These are phyloP conservation scores for Phytomonas serpens DNA, from an alignment of 208 protist species.

Conservation along the genomic window DNA sequence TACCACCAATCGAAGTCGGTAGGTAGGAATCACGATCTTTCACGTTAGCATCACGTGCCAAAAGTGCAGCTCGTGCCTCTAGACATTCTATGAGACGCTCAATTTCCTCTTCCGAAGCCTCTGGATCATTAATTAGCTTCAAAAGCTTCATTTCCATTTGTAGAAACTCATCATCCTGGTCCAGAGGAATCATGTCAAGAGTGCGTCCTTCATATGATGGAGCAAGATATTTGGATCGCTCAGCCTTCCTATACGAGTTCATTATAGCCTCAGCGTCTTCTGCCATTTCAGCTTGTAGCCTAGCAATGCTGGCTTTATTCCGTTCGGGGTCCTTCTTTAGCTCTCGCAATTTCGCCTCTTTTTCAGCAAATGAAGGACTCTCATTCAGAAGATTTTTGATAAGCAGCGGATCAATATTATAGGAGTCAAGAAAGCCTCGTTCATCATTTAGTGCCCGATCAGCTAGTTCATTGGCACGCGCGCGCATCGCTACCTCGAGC, in stretches of 20 bases:
- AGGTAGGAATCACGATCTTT: constrained; percentile 17
- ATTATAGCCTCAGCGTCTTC: constrained; percentile 14
- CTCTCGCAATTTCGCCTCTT: constrained; percentile 29
- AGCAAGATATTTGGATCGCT: constrained; percentile 21
- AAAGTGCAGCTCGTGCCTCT: constrained; percentile 17
- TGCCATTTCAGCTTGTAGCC: constrained; percentile 31
- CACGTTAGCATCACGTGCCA: constrained; percentile 20
- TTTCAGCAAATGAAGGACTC: constrained; percentile 17
- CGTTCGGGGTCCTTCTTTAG: constrained; percentile 24
- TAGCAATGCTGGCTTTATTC: constrained; percentile 26
- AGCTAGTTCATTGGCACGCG: constrained; percentile 26
- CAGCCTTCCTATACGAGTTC: constrained; percentile 6
- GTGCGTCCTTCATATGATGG: constrained; percentile 35
- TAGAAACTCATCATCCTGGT: constrained; percentile 30
- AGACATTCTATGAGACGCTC: constrained; percentile 21
- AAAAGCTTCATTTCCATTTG: constrained; percentile 30
- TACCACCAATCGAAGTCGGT: constrained; percentile 16
- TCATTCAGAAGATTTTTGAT: constrained; percentile 16
- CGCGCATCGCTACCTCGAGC: constrained; percentile 31
- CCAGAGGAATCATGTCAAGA: constrained; percentile 21
- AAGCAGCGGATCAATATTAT: constrained; percentile 1
- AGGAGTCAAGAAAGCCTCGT: constrained; percentile 32
- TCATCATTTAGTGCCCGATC: constrained; percentile 18
- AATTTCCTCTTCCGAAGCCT: constrained; percentile 18
- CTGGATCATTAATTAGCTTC: constrained; percentile 18